A percentile compares a stretch with the other conserved stretches of the same genome.
Conservation (phyloP, 805 yeast species). For the Danielia oregonensis region DNA sequence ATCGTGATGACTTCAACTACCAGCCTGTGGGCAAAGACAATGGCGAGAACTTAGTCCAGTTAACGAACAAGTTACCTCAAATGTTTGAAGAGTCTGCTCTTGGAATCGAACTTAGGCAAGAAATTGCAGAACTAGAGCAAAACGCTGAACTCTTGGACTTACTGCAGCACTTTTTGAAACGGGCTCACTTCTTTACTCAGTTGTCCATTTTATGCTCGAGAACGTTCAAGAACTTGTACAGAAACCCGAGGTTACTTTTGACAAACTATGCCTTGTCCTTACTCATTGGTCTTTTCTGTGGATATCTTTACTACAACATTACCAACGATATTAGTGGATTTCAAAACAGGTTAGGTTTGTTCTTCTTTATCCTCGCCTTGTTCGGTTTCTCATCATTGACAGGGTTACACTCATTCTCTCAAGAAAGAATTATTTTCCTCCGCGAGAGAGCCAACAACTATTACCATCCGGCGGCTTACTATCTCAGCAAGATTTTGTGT, state of each 20-base stretch:
- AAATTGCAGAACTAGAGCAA: constrained; percentile 27
- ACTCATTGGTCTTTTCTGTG: constrained; percentile 78
- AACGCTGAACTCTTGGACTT: constrained; percentile 25
- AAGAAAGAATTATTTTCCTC: constrained; percentile 83
- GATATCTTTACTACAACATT: constrained; percentile 77
- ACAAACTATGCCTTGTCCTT: constrained; percentile 80
- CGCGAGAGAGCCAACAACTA: constrained; percentile 94
- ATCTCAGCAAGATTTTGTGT: constrained; percentile 77
- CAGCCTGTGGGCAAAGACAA: constrained; percentile 18
- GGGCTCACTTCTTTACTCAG: constrained; percentile 64
- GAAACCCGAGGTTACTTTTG: constrained; percentile 85
- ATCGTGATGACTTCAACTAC: constrained; percentile 62
- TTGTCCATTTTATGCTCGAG: constrained; percentile 73
- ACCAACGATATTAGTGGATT: constrained; percentile 91
- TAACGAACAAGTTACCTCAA: constrained; percentile 27
- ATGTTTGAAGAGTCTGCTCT: constrained; percentile 37
- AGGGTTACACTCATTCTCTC: constrained; percentile 82
- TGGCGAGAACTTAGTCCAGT: constrained; percentile 18
- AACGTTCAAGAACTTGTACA: constrained; percentile 85
- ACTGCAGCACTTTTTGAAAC: constrained; percentile 32
- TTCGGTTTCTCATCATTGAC: constrained; percentile 95
- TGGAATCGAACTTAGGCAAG: constrained; percentile 37
- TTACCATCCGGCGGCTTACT: constrained; percentile 84
- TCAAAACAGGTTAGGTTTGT: constrained; percentile 91
- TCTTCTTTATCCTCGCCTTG: constrained; percentile 84